Evolutionary conservation across 1,284 basidiomycete species (phyloP).

Genomic region (Ceratobasidium sp.): DNA sequence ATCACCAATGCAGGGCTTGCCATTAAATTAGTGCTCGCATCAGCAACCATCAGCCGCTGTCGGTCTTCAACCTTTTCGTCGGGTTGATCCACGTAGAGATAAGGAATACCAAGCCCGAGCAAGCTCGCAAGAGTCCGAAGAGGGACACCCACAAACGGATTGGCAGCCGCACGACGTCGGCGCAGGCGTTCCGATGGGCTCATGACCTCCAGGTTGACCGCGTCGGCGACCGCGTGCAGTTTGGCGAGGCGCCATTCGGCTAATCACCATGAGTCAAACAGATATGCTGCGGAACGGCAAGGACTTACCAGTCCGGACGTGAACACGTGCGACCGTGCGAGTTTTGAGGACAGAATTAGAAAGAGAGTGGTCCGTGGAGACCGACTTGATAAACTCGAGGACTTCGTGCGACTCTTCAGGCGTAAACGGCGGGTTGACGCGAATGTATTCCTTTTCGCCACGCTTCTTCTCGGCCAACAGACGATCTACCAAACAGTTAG

Average conservation of each 20-base stretch:
- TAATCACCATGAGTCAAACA: background rate
- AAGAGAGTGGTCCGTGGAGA: constrained; percentile 27
- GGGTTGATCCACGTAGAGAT: constrained; percentile 38
- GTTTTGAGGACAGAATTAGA: constrained; percentile 37
- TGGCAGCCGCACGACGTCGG: constrained; percentile 28
- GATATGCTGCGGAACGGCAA: background rate
- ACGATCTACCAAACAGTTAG: constrained; percentile 7
- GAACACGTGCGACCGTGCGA: constrained; percentile 39
- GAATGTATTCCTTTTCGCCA: constrained; percentile 18
- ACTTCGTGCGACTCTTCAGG: constrained; percentile 40
- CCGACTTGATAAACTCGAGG: constrained; percentile 39
- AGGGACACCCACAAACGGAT: constrained; percentile 37
- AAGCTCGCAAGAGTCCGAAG: constrained; percentile 35
- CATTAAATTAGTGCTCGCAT: constrained; percentile 38
- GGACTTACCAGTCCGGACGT: constrained; percentile 35
- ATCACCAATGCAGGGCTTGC: constrained; percentile 16
- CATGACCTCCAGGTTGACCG: constrained; percentile 32
- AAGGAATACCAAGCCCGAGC: constrained; percentile 41
- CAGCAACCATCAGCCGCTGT: constrained; percentile 35
- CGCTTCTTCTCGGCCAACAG: constrained; percentile 31
- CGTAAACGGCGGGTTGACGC: constrained; percentile 39
- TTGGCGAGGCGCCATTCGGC: constrained; percentile 35
- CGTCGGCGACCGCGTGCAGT: constrained; percentile 32
- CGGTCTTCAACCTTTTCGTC: constrained; percentile 32
- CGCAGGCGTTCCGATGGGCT: constrained; percentile 28